A percentile compares a stretch with the other conserved stretches of the same genome.
These are phyloP conservation scores for Wickerhamomyces bovis DNA, from an alignment of 805 yeast species.

Conservation along the genomic window DNA sequence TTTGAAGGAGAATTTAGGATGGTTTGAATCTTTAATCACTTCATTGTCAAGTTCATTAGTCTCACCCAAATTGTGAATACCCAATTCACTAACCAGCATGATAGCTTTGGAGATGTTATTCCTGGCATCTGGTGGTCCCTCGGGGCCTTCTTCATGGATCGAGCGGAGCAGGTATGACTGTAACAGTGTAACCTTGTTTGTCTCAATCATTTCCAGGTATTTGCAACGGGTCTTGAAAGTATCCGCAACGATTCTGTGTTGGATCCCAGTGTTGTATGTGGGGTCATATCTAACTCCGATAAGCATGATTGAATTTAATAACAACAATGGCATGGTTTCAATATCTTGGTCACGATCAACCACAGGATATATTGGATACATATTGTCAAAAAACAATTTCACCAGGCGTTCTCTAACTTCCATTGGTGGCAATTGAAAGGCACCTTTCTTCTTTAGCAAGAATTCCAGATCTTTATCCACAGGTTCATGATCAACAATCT, in stretches of 20 bases:
- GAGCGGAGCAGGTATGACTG: conserved; percentile 6
- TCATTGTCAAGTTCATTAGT: conserved; percentile 4
- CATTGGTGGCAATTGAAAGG: conserved; percentile 4
- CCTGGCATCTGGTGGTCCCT: conserved; percentile 5
- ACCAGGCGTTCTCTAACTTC: conserved; percentile 1
- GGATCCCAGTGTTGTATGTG: background rate
- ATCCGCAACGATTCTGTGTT: conserved; percentile 1
- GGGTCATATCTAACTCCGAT: conserved; percentile 3
- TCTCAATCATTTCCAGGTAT: conserved; percentile 7
- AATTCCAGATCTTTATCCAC: conserved; percentile 6
- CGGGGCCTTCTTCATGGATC: conserved; percentile 9
- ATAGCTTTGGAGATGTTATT: conserved; percentile 4
- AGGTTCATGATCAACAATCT: background rate
- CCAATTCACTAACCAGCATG: conserved; percentile 5
- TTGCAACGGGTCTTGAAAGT: conserved; percentile 1
- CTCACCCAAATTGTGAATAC: conserved; percentile 4
- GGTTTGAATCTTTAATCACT: conserved; percentile 3
- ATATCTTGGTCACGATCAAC: conserved; percentile 2
- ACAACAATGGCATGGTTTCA: conserved; percentile 2
- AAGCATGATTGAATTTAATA: conserved; percentile 6
- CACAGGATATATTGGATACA: conserved; percentile 7
- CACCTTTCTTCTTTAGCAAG: conserved; percentile 3
- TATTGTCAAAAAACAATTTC: conserved; percentile 2
- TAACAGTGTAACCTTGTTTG: conserved; percentile 6
- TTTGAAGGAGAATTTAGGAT: conserved; percentile 1